Conservation (phyloP, 805 yeast genomes). For the Cephaloascus albidus region DNA sequence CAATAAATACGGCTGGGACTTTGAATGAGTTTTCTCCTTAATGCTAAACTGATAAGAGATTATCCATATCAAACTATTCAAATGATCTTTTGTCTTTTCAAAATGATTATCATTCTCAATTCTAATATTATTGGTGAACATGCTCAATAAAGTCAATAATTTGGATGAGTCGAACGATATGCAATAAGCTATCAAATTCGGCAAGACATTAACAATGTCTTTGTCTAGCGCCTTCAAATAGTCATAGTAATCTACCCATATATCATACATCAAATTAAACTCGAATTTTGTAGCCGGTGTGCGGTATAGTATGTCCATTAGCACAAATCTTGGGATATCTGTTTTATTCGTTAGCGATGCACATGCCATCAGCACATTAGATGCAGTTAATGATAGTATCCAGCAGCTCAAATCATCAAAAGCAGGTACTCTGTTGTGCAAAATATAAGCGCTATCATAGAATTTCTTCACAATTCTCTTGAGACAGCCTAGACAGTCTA, state of each 20-base stretch:
- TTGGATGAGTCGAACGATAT: not conserved
- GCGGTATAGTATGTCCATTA: conserved; percentile 26
- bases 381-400: conserved; percentile 21
- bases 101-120: not conserved
- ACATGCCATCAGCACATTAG: conserved; percentile 22
- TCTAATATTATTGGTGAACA: not conserved
- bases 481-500: not conserved
- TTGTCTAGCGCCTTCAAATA: not conserved
- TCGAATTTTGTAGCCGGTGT: conserved; percentile 23
- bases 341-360: conserved; percentile 14
- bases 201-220: not conserved
- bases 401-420: conserved; percentile 9
- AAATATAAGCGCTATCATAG: not conserved
- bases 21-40: not conserved
- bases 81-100: not conserved
- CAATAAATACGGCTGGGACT: not conserved
- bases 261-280: conserved; percentile 21
- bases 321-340: conserved; percentile 27
- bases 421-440: not conserved
- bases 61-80: not conserved
- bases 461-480: not conserved
- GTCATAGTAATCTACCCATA: conserved; percentile 17
- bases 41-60: not conserved
- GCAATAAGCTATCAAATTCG: not conserved
- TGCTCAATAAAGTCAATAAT: not conserved